Evolutionary conservation across 2,329 filamentous ascomycete genomes (phyloP).

Genomic region (Stachybotrys chartarum): DNA sequence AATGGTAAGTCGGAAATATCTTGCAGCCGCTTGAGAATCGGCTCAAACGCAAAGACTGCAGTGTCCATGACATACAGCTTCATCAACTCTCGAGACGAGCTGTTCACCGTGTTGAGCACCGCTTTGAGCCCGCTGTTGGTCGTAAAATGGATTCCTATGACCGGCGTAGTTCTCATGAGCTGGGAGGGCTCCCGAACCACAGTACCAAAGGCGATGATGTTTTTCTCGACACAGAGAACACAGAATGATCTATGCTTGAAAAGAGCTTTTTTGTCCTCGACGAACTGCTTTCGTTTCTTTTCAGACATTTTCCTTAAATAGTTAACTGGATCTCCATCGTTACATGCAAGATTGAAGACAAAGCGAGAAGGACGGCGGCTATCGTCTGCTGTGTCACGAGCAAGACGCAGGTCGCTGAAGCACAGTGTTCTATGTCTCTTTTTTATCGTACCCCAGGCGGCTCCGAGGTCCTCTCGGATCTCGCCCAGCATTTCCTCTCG

Average conservation of each 20-base stretch:
- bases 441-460: conserved; percentile 39
- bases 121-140: background rate
- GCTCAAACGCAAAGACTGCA: conserved; percentile 62
- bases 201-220: conserved; percentile 53
- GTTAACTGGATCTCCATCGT: conserved; percentile 2
- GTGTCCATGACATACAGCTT: conserved; percentile 52
- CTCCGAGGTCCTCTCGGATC: conserved; percentile 53
- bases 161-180: conserved; percentile 34
- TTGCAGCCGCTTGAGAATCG: conserved; percentile 54
- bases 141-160: conserved; percentile 44
- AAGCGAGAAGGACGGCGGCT: conserved; percentile 7
- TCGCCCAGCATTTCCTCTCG: conserved; percentile 65
- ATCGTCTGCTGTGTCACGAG: background rate
- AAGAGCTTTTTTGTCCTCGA: conserved; percentile 40
- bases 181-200: conserved; percentile 43
- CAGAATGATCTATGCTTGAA: conserved; percentile 56
- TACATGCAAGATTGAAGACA: conserved; percentile 30
- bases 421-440: conserved; percentile 31
- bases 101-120: background rate
- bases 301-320: background rate
- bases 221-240: conserved; percentile 43
- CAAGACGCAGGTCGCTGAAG: background rate
- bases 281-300: conserved; percentile 36
- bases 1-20: conserved; percentile 49
- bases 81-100: conserved; percentile 8